Evolutionary conservation across 805 yeast genomes (phyloP).

Genomic region (Candida ortonii): DNA sequence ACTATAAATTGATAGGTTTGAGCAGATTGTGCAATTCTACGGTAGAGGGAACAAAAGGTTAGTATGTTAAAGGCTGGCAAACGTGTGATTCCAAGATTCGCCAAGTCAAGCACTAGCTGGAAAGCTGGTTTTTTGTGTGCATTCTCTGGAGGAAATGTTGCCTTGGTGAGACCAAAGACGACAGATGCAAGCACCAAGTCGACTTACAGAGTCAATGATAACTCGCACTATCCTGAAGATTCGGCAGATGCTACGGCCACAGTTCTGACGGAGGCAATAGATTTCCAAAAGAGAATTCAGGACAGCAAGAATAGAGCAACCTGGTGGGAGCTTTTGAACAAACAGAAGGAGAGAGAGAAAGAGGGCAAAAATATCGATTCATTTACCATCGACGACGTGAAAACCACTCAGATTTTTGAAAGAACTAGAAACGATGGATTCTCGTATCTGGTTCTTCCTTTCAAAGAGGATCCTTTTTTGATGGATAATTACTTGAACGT

Average conservation of each 20-base stretch:
- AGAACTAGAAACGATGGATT: slow-evolving; percentile 78
- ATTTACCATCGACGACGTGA: slow-evolving; percentile 68
- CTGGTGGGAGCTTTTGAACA: slow-evolving; percentile 83
- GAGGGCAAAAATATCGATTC: slow-evolving; percentile 75
- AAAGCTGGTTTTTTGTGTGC: not conserved
- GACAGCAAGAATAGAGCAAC: slow-evolving; percentile 50
- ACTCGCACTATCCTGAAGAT: slow-evolving; percentile 44
- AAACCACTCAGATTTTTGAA: slow-evolving; percentile 66
- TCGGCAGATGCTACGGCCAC: slow-evolving; percentile 79
- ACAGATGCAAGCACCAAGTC: slow-evolving; percentile 5
- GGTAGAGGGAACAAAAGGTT: too few species aligned
- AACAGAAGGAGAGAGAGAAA: slow-evolving; percentile 63
- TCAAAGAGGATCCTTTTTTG: slow-evolving; percentile 76
- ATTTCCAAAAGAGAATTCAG: slow-evolving; percentile 42
- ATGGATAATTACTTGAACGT: slow-evolving; percentile 88
- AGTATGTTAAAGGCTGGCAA: too few species aligned
- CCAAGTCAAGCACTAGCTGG: too few species aligned
- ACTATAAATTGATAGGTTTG: too few species aligned
- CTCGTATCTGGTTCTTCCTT: slow-evolving; percentile 67
- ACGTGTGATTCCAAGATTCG: too few species aligned
- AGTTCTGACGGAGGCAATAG: slow-evolving; percentile 56
- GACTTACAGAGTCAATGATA: slow-evolving; percentile 25
- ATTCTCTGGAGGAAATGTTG: too few species aligned
- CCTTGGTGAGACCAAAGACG: slow-evolving; percentile 1
- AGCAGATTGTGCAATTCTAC: too few species aligned